phyloP scores from a whole-genome alignment of 2,329 filamentous ascomycete genomes.

The Pezizomycotina sp. region DNA sequence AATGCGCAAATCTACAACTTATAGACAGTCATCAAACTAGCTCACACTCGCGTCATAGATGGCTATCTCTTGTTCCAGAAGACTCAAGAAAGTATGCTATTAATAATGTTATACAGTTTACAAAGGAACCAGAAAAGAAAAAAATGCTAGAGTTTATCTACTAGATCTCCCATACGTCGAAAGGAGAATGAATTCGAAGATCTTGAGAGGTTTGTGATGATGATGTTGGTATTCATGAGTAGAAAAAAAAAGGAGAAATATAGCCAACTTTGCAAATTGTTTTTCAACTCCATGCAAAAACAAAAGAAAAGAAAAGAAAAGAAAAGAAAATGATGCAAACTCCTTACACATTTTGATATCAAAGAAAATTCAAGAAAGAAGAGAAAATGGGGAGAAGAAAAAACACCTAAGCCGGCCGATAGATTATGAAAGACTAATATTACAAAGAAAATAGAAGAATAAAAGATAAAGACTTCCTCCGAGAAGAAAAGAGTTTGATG shows the following conservation, averaged over 20 bases:
- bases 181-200: conserved; percentile 2
- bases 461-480: not conserved
- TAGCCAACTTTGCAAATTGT: not conserved
- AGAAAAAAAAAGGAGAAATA: not conserved
- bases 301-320: conserved; percentile 5
- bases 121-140: conserved; percentile 10
- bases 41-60: conserved; percentile 1
- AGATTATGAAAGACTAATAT: conserved; percentile 1
- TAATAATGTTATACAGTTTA: conserved; percentile 10
- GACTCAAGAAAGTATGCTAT: conserved; percentile 9
- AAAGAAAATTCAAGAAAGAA: conserved; percentile 5
- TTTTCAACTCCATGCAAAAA: not conserved
- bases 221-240: too few relatives aligned
- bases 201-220: conserved; percentile 1
- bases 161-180: conserved; percentile 1
- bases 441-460: conserved; percentile 2
- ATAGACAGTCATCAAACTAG: conserved; percentile 1
- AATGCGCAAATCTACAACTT: conserved; percentile 5
- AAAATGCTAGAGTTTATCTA: conserved; percentile 5
- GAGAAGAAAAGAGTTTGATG: not conserved
- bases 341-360: conserved; percentile 8
- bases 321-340: conserved; percentile 11
- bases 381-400: conserved; percentile 13
- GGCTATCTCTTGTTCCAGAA: conserved; percentile 2
- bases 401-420: not conserved